phyloP scores from a whole-genome alignment of 306 rosid species.

The Gillenia trifoliata region DNA sequence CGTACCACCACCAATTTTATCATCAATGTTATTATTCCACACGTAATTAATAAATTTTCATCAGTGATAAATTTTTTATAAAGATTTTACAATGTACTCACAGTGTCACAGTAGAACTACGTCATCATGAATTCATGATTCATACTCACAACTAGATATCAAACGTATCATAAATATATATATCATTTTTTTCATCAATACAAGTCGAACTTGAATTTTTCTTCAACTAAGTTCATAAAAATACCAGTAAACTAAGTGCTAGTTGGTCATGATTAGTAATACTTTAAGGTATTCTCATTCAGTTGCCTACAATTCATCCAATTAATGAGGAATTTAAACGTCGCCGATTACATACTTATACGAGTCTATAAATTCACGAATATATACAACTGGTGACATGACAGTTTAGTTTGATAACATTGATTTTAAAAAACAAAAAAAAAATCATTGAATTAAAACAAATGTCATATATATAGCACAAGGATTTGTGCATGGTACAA shows the following conservation, averaged over 20 bases:
- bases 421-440: not conserved
- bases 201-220: not conserved
- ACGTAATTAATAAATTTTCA: no score
- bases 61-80: no score
- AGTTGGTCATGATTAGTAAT: not conserved
- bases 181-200: not conserved
- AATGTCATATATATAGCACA: not conserved
- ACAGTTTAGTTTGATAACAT: no score
- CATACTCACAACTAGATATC: no score
- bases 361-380: not conserved
- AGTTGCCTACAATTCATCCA: not conserved
- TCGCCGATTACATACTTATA: not conserved
- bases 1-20: not conserved
- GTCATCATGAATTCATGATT: no score
- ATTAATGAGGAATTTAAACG: not conserved
- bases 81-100: no score
- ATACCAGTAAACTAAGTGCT: not conserved
- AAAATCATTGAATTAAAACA: not conserved
- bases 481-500: conserved; percentile 1
- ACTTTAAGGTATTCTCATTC: no score
- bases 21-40: no score
- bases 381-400: not conserved
- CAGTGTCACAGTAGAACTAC: no score
- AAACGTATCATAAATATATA: no score
- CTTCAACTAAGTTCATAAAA: not conserved